phyloP scores from a whole-genome alignment of 1,139 yeast genomes.

The Martiniozyma asiatica region DNA sequence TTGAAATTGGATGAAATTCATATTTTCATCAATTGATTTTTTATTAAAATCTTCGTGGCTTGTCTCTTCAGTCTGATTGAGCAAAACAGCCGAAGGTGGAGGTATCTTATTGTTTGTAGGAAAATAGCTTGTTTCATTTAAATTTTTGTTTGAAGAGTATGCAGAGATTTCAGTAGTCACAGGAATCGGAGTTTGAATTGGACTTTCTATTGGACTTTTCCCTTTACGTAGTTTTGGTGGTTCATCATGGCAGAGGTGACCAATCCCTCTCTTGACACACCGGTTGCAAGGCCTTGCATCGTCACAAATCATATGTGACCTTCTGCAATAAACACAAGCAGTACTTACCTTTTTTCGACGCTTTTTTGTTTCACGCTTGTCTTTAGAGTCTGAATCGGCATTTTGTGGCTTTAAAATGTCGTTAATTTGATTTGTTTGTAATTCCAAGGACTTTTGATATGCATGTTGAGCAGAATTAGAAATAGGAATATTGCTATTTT shows the following conservation, averaged over 20 bases:
- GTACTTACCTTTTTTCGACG: conserved; percentile 29
- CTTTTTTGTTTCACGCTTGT: neutral
- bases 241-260: conserved; percentile 82
- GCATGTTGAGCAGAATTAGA: too few species aligned
- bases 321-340: conserved; percentile 86
- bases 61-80: too few species aligned
- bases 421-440: too few species aligned
- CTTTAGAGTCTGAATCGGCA: neutral
- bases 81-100: too few species aligned
- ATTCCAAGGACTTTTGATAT: too few species aligned
- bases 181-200: neutral
- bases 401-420: neutral
- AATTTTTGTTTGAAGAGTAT: neutral
- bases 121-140: too few species aligned
- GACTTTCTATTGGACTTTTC: conserved; percentile 1
- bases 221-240: conserved; percentile 28
- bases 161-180: conserved; percentile 2
- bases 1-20: neutral
- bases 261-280: conserved; percentile 79
- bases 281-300: conserved; percentile 76
- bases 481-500: too few species aligned
- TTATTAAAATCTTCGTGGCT: too few species aligned
- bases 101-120: too few species aligned
- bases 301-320: conserved; percentile 94
- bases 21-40: too few species aligned